Base-by-base conservation (phyloP, 352 stramenopile genomes). In the Globisporangium heterothallicum region DNA sequence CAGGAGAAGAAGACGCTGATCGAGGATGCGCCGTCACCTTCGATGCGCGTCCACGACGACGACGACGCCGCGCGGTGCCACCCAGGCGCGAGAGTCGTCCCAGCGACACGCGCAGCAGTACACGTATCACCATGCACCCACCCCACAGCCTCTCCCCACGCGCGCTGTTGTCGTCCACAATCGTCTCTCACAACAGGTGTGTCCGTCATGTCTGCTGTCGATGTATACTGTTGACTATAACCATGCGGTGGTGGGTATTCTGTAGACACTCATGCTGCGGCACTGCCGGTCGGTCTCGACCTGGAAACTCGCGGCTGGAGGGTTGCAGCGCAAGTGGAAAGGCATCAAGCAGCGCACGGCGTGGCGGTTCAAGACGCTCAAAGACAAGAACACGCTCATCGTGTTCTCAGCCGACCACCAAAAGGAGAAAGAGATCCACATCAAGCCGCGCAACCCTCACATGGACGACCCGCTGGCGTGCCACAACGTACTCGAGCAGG, bases 291-390 rank as follows among this genome's bases (percentile, higher is more conserved):
- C 66, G 12, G 66, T 72, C 7, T 91, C 83, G 27, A 91, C 83
- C 45, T 93, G 83, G 83, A 57, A 83, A 43, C 56, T 93, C 25
- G 83, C 80, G n/a, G 76, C 78, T 4, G 74, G 72, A 9, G 76
- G 83, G 6, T 63, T 93, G 42, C 81, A 91, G 59, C 68, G 78
- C 54, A 90, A 93, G 63, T 91, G 78, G 78, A 78, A 84, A 43
- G 76, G 76, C 19, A 59, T 93, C 51, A 93, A 93, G 58, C 83
- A 85, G 61, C 74, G 83, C 38, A 93, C 83, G 4, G 76, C 66
- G 13, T 93, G 83, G 83, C 74, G 78, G 35, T 93, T 87, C 66
- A 78, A 76, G 52, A 84, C 80, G 49, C 64, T 91, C n/a, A 84
- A 91, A 45, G 73, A 91, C 61, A 59, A 68, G 26, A 70, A 86